Evolutionary conservation across 1,284 basidiomycete genomes (phyloP).

Genomic region (Fistulina hepatica): DNA sequence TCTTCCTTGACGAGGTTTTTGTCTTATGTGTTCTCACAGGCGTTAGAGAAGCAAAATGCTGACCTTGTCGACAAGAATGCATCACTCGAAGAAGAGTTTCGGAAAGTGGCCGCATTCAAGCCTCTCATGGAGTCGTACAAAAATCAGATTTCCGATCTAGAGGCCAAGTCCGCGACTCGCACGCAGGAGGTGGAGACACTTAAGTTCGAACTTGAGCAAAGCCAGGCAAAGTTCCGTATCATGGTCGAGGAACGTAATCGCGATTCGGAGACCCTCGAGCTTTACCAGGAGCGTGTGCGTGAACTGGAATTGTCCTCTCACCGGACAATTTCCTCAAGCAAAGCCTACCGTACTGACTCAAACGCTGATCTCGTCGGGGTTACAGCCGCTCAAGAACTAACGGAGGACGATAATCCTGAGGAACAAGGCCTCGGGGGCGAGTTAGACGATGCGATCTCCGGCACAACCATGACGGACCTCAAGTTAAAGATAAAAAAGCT

Average conservation of each 20-base stretch:
- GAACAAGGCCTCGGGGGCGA: conserved; percentile 69
- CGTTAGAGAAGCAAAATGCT: conserved; percentile 86
- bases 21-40: conserved; percentile 35
- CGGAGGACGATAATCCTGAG: conserved; percentile 23
- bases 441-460: conserved; percentile 74
- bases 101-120: conserved; percentile 79
- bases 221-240: conserved; percentile 57
- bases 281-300: conserved; percentile 85
- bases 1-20: background rate
- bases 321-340: conserved; percentile 23
- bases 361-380: conserved; percentile 20
- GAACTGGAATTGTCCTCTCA: conserved; percentile 73
- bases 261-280: conserved; percentile 77
- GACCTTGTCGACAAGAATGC: conserved; percentile 87
- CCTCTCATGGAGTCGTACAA: conserved; percentile 91
- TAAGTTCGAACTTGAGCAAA: conserved; percentile 69
- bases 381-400: conserved; percentile 5
- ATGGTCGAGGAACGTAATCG: conserved; percentile 60
- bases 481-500: conserved; percentile 79
- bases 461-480: conserved; percentile 84
- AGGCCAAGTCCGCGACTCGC: conserved; percentile 55
- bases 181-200: conserved; percentile 64
- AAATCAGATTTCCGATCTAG: conserved; percentile 74
- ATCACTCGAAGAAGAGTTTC: conserved; percentile 81
- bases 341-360: conserved; percentile 3